Base-by-base conservation (phyloP, 352 stramenopile species). In the Globisporangium irregulare region DNA sequence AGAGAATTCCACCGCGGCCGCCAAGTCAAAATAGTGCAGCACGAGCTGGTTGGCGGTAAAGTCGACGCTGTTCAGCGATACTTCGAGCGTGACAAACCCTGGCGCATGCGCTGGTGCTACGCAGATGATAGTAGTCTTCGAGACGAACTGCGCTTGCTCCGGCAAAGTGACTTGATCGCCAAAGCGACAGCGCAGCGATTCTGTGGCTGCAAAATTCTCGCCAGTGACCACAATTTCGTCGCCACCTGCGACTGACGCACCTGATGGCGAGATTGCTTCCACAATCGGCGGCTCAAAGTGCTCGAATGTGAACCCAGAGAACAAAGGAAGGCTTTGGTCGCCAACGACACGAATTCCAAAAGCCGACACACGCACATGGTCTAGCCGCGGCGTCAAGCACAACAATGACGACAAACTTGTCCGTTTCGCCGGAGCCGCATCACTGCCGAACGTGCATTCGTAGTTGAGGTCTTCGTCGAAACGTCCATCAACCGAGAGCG, bases 11-110 rank as follows among this genome's bases (percentile, higher is more conserved):
- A 76, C 14, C 1, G 78, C 53, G 1, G 69, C 67, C 18, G 81
- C 36, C 20, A 66, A 74, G 20, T 77, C 77, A 56, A 71, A 73
- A 55, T 80, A 86, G 24, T 80, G 75, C 6, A 89, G 2, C 3
- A 66, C 57, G 8, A 66, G 62, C 4, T 59, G 48, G 25, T 70
- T 69, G 4, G 38, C 57, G 4, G 74, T 87, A 29, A 79, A 87
- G 32, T 89, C 81, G 15, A 84, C 66, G 4, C 74, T 76, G 56
- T 89, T 89, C 36, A 86, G 51, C 24, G 77, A 77, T 10, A 90
- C 34, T 58, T 84, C 74, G 2, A 89, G 51, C 9, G 55, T 43
- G 3, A 74, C 67, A 27, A 77, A 86, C 0, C 77, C 77, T 12
- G 27, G 36, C n/a, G 22, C 43, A 50, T 66, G 74, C 34, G 58